These are phyloP conservation scores for Camillea tinctor DNA, from an alignment of 2,329 filamentous ascomycete species.

Conservation along the genomic window DNA sequence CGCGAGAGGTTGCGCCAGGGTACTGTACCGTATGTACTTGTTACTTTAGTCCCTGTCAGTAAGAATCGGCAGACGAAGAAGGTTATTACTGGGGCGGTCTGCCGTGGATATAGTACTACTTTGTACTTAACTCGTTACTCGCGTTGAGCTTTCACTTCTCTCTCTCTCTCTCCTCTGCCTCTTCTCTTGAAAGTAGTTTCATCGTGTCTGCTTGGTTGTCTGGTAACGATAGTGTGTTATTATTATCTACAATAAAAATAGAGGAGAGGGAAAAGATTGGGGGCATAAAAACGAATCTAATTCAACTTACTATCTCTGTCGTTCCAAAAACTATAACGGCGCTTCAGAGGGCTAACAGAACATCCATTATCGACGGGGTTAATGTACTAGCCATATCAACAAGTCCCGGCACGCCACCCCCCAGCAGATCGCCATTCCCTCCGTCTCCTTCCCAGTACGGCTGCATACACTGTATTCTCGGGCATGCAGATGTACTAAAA, in stretches of 20 bases:
- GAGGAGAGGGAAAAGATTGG: neutral
- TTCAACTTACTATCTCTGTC: neutral
- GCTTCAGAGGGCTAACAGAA: slow-evolving; percentile 9
- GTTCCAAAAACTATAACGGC: slow-evolving; percentile 10
- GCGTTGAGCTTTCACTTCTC: neutral
- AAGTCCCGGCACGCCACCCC: slow-evolving; percentile 30
- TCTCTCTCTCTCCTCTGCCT: neutral
- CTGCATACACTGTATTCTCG: slow-evolving; percentile 33
- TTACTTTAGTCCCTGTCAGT: slow-evolving; percentile 19
- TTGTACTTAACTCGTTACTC: neutral
- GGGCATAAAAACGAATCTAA: neutral
- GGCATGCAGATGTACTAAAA: slow-evolving; percentile 32
- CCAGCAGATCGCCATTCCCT: slow-evolving; percentile 33
- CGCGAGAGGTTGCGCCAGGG: slow-evolving; percentile 20
- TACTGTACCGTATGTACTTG: slow-evolving; percentile 17
- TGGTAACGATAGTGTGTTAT: neutral
- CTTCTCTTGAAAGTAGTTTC: neutral
- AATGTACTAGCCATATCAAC: slow-evolving; percentile 17
- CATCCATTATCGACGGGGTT: slow-evolving; percentile 17
- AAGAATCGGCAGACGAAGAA: slow-evolving; percentile 31
- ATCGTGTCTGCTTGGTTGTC: neutral
- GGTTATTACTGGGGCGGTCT: slow-evolving; percentile 18
- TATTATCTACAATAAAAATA: neutral
- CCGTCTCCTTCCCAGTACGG: slow-evolving; percentile 34
- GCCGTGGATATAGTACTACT: slow-evolving; percentile 16